Evolutionary conservation across 768 basidiomycete species (phyloP), one percentile per base, ranked within the genome.

Genomic region (Tulasnella sp.): DNA sequence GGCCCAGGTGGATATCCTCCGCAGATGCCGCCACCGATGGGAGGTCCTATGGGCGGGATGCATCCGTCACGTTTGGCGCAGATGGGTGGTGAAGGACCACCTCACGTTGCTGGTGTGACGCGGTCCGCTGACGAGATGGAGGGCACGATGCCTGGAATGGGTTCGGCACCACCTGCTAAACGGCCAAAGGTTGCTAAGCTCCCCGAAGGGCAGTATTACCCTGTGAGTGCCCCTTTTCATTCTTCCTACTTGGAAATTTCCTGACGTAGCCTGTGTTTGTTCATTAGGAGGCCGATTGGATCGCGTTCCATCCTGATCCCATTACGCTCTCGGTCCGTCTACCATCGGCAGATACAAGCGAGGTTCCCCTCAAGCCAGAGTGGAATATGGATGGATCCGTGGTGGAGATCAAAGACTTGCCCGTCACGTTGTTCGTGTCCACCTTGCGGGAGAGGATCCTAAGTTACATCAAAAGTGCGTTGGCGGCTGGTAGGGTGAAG

Each of bases 371-470:
- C 46, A 96, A 94, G 85, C 93, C 96, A 0, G 97, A 97, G 86
- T 97, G 94, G 95, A 96, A 97, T 84, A 88, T 98, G 78, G 92
- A 97, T 84, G 97, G 96, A 0, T 89, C 89, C 76, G 87, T 91
- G 58, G 91, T 91, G 14, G 73, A 72, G 73, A 89, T 99, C 80
- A 89, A 91, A 1, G 96, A 98, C 80, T 86, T 98, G 44, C 94
- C 96, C 14, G 89, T 98, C 83, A 96, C 90, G 80, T 87, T 96
- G 72, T 87, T 97, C 69, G 93, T 98, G 80, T 95, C 95, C 9
- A 94, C 95, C 3, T 88, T 99, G 31, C 92, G 97, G 64, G 97
- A 98, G 85, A 92, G 96, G 78, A 94, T 98, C 80, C 87, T 94
- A 81, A 90, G 92, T 81, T 90, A 91, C 77, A 92, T 93, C 34